Evolutionary conservation across 2,329 filamentous ascomycete genomes (phyloP), one percentile per base, ranked within the genome.

Genomic region (Rachicladosporium sp.): DNA sequence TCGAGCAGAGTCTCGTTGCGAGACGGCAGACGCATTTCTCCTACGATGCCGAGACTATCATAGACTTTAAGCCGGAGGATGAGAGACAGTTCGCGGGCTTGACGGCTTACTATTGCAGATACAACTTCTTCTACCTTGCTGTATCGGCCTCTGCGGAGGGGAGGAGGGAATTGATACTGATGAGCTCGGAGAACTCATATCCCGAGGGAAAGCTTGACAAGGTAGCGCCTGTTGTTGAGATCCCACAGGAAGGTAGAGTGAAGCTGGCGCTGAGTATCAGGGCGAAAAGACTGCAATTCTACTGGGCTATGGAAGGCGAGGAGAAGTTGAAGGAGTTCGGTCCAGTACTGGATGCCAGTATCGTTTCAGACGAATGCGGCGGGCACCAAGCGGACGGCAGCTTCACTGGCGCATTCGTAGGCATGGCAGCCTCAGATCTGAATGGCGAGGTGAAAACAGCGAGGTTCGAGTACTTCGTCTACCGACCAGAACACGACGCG

Each of bases 111-210:
- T 41, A 41, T 21, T 41, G 38, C 34, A 34, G 38, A 30, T 41
- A 36, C 38, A 41, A 41, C 29, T 41, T 41, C 38, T 41, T 41
- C 15, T 41, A 41, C 11, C 34, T 41, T 6, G 37, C 38, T 6
- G 29, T 41, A 4, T 36, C 38, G 6, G 38, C 38, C 4, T 34
- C 36, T 21, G 38, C 38, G 12, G 38, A 41, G 12, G 38, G 38
- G 11, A 29, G 37, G 21, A 32, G 38, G 19, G 38, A 41, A 12
- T 23, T 41, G 11, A 21, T 41, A 31, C 21, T 41, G 12, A 36
- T 37, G 38, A 33, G 31, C 12, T 41, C 38, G 3, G 38, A 41
- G 29, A 35, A 34, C 6, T 37, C 38, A 2, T 41, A 35, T 31
- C 38, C 38, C 2, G 30, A 33, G 12, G 38, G 38, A 3, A 33